Conservation (phyloP, 257 asterid species). For the Ilex aquifolium region DNA sequence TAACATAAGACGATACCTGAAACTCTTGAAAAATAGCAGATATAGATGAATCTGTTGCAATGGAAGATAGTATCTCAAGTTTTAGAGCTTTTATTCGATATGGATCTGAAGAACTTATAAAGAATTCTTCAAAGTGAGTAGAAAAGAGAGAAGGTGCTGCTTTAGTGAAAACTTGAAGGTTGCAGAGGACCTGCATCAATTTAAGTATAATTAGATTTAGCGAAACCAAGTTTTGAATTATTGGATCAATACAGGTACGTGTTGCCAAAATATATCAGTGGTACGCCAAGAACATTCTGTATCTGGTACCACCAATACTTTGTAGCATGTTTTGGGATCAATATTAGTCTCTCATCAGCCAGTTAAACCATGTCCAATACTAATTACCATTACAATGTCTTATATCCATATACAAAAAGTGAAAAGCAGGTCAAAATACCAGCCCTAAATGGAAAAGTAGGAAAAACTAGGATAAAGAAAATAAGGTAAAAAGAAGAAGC, state of each 20-base stretch:
- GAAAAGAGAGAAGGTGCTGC: conserved; percentile 76
- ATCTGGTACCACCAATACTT: conserved; percentile 4
- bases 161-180: conserved; percentile 87
- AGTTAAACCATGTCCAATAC: too few relatives aligned
- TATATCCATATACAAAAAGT: too few relatives aligned
- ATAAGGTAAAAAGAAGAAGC: too few relatives aligned
- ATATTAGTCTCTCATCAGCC: too few relatives aligned
- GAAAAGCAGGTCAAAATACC: too few relatives aligned
- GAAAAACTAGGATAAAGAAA: too few relatives aligned
- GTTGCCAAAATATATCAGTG: too few relatives aligned
- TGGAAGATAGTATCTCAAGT: conserved; percentile 84
- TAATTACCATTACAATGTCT: too few relatives aligned
- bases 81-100: conserved; percentile 77
- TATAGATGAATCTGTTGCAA: conserved; percentile 72
- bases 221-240: background rate
- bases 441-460: too few relatives aligned
- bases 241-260: too few relatives aligned
- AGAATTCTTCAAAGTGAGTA: conserved; percentile 85
- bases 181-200: conserved; percentile 74
- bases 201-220: conserved; percentile 13
- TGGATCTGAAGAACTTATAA: conserved; percentile 66
- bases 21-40: conserved; percentile 78
- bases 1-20: conserved; percentile 45
- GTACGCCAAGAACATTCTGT: background rate
- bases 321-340: background rate